phyloP scores from a whole-genome alignment of 1,139 yeast species.

The Geotrichum carabidarum region DNA sequence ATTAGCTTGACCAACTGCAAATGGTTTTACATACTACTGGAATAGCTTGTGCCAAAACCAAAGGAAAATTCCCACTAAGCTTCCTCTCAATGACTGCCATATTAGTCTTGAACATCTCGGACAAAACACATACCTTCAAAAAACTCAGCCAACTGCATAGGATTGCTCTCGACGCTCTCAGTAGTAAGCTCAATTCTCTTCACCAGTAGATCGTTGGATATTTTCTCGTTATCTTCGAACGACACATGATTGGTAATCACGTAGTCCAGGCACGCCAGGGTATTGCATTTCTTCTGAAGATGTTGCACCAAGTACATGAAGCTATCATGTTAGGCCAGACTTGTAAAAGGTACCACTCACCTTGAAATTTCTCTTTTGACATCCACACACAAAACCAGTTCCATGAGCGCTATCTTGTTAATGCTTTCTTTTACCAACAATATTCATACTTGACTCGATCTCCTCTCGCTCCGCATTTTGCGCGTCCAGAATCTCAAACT shows the following conservation, averaged over 20 bases:
- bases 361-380: conserved; percentile 16
- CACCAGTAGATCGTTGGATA: conserved; percentile 9
- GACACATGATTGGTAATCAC: conserved; percentile 18
- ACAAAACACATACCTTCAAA: conserved; percentile 11
- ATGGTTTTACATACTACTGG: conserved; percentile 13
- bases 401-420: conserved; percentile 17
- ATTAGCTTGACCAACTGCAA: background rate
- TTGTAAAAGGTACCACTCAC: conserved; percentile 2
- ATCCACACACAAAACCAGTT: conserved; percentile 18
- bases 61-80: conserved; percentile 9
- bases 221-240: conserved; percentile 12
- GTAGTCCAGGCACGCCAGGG: conserved; percentile 17
- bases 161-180: conserved; percentile 3
- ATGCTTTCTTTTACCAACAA: background rate
- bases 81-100: conserved; percentile 17
- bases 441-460: conserved; percentile 15
- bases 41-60: conserved; percentile 11
- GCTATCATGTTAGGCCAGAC: conserved; percentile 1
- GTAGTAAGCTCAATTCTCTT: conserved; percentile 17
- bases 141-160: conserved; percentile 15
- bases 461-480: conserved; percentile 12
- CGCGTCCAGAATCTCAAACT: conserved; percentile 19
- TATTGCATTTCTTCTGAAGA: conserved; percentile 17
- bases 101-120: background rate
- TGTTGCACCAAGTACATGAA: conserved; percentile 20